phyloP scores from a whole-genome alignment of 352 stramenopile genomes.

The Phytopythium litorale region DNA sequence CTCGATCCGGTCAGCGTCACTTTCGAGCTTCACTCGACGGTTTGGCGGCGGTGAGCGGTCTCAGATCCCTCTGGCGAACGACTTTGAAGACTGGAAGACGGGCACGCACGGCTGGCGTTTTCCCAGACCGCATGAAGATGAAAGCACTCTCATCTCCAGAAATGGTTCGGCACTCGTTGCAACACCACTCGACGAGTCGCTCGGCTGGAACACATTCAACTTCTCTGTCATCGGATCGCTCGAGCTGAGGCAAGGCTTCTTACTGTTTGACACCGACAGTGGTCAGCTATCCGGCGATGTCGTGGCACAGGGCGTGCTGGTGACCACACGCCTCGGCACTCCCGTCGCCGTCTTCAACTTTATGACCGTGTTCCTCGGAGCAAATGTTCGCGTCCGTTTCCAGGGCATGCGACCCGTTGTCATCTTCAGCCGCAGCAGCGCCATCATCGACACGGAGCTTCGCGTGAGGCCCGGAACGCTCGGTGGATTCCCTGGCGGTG shows the following conservation, averaged over 20 bases:
- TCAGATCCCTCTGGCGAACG: conserved; percentile 79
- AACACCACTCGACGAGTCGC: conserved; percentile 12
- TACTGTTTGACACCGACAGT: conserved; percentile 75
- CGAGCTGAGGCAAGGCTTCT: conserved; percentile 64
- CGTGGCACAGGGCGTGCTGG: conserved; percentile 50
- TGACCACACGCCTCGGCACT: conserved; percentile 64
- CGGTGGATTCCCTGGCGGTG: conserved; percentile 91
- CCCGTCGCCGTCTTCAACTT: conserved; percentile 96
- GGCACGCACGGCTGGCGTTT: conserved; percentile 78
- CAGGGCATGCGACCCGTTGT: conserved; percentile 84
- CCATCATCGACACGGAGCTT: conserved; percentile 90
- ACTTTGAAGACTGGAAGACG: conserved; percentile 96
- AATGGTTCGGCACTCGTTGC: background rate
- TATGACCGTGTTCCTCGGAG: conserved; percentile 90
- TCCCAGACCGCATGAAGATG: conserved; percentile 11
- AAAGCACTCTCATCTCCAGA: conserved; percentile 1
- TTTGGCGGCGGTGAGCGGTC: conserved; percentile 80
- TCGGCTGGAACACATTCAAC: conserved; percentile 60
- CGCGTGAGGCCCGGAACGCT: conserved; percentile 81
- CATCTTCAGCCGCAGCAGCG: conserved; percentile 89
- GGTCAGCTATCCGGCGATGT: conserved; percentile 55
- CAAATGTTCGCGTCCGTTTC: conserved; percentile 79
- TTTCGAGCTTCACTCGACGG: conserved; percentile 72
- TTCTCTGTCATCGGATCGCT: conserved; percentile 75
- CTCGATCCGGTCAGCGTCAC: conserved; percentile 57